Evolutionary conservation across 306 rosid genomes (phyloP), one percentile per base, ranked within the genome.

Genomic region (Crataegus laevigata): DNA sequence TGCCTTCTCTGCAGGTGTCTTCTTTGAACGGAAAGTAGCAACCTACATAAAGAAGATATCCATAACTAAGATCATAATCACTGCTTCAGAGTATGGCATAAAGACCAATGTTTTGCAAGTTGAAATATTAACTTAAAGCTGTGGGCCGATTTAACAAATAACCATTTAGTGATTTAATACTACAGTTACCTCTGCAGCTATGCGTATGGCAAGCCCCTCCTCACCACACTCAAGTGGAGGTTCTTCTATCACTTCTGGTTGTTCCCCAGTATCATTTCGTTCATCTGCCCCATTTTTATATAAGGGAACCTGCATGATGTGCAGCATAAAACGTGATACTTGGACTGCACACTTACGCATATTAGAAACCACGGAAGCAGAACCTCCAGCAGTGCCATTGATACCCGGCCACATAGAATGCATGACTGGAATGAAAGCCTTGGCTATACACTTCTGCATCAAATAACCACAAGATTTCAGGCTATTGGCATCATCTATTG

Each of bases 381-480:
- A 92, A 79, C 88, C 90, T 74, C 88, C 90, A 9, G 88, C 63
- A 69, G 86, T 90, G 62, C 93, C 97, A 68, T 81, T 78, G 43
- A 92, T 79, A 69, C 99, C 96, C 14, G 99, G 99, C 99, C 97
- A 94, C 97, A 94, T 86, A 75, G 97, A 87, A 73, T 89, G 96
- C 87, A 89, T 88, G 67, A 86, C 91, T 10, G 90, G 91, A 78
- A 90, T 70, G 80, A 92, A 94, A 77, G 97, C 88, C 89, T 92
- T 85, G 63, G 88, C 86, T 79, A 90, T 78, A 89, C 87, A 80
- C 83, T 85, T 88, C 99, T 94, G 91, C 85, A 70, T 51, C 52
- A 65, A 8, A 67, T 58, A 62, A 74, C 70, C 70, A 71, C 83
- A 78, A 74, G 21, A 54, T 63, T 63, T 43, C n/a, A 51, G 77